Conservation (phyloP, 208 protist species). For the Vickermania spadyakhi region DNA sequence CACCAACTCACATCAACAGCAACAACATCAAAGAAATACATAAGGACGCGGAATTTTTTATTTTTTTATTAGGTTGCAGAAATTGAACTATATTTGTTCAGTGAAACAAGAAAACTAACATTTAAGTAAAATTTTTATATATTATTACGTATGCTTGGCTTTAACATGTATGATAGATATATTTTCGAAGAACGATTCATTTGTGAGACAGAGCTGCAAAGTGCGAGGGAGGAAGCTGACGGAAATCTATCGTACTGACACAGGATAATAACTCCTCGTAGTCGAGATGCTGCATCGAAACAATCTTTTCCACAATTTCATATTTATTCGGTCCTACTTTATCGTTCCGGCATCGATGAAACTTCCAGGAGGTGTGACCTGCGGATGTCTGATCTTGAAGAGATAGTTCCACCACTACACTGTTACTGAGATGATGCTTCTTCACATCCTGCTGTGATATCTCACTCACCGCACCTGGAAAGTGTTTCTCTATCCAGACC, state of each 20-base stretch:
- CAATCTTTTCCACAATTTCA: slow-evolving; percentile 54
- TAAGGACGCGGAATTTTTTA: too few species aligned
- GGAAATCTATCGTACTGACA: slow-evolving; percentile 18
- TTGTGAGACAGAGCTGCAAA: neutral
- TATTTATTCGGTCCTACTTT: slow-evolving; percentile 71
- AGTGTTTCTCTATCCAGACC: slow-evolving; percentile 26
- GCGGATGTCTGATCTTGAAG: slow-evolving; percentile 4
- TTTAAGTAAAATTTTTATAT: too few species aligned
- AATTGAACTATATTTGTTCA: too few species aligned
- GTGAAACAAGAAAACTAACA: too few species aligned
- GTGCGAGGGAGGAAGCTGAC: neutral
- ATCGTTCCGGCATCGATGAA: slow-evolving; percentile 49
- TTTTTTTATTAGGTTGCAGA: too few species aligned
- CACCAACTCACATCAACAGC: too few species aligned
- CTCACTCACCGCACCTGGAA: slow-evolving; percentile 27
- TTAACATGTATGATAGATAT: too few species aligned
- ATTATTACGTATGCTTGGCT: too few species aligned
- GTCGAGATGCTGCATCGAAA: slow-evolving; percentile 56
- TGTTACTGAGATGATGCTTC: slow-evolving; percentile 34
- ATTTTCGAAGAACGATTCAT: neutral
- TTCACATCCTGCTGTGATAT: slow-evolving; percentile 39
- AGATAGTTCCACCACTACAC: slow-evolving; percentile 49
- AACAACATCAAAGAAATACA: too few species aligned
- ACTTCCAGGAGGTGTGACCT: slow-evolving; percentile 37
- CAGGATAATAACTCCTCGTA: slow-evolving; percentile 46